These are phyloP conservation scores for Aristolochia contorta DNA, from an alignment of 164 flowering plant genomes.

Conservation along the genomic window DNA sequence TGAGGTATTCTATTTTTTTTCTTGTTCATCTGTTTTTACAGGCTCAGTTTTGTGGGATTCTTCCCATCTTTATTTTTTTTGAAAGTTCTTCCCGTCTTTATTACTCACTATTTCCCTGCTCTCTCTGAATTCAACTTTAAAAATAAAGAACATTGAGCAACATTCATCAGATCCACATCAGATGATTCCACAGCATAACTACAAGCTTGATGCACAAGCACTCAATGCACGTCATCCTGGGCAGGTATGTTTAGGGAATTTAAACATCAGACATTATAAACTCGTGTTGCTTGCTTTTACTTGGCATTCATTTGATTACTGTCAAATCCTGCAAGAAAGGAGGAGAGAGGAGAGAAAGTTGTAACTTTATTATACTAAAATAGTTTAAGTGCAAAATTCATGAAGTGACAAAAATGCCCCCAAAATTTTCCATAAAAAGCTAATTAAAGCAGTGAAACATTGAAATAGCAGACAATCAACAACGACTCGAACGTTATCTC, in stretches of 20 bases:
- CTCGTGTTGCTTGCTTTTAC: background rate
- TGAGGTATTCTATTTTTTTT: slow-evolving; percentile 41
- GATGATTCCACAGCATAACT: slow-evolving; percentile 88
- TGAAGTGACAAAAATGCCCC: no score
- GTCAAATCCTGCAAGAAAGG: no score
- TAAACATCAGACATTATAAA: background rate
- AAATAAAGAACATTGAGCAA: slow-evolving; percentile 54
- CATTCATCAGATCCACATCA: slow-evolving; percentile 72
- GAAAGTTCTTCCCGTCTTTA: no score
- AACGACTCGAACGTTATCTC: no score
- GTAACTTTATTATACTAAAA: no score
- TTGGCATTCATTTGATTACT: background rate
- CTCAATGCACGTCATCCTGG: slow-evolving; percentile 84
- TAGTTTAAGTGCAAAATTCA: no score
- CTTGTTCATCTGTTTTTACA: background rate
- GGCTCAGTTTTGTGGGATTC: background rate
- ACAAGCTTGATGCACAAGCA: slow-evolving; percentile 95
- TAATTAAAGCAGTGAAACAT: no score
- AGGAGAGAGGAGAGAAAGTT: no score
- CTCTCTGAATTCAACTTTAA: background rate
- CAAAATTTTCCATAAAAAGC: no score
- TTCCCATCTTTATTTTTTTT: background rate
- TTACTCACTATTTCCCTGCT: background rate
- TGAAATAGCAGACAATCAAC: no score
- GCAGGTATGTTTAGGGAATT: slow-evolving; percentile 45